These are phyloP conservation scores for Jackrogersella minutella DNA, from an alignment of 495 filamentous ascomycete genomes.

Conservation along the genomic window DNA sequence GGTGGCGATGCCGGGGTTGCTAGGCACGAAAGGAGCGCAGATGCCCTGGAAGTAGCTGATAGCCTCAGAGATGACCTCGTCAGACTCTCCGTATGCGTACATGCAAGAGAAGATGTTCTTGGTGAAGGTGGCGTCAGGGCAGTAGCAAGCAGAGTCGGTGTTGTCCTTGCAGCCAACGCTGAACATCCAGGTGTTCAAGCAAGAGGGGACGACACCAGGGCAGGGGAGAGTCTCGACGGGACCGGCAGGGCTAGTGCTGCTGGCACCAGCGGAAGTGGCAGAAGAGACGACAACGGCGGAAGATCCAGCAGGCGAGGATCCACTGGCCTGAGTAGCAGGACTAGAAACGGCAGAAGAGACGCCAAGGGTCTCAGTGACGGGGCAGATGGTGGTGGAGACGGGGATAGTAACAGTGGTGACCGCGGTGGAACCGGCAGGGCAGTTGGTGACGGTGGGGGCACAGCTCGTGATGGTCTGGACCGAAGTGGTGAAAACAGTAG, in stretches of 20 bases:
- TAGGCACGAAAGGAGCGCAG: constrained; percentile 75
- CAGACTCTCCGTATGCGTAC: constrained; percentile 72
- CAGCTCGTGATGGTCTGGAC: constrained; percentile 68
- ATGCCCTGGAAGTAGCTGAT: constrained; percentile 90
- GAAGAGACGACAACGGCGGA: constrained; percentile 30
- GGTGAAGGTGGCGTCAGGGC: constrained; percentile 78
- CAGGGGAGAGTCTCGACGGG: constrained; percentile 59
- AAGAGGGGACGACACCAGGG: constrained; percentile 81
- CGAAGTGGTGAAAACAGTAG: constrained; percentile 68
- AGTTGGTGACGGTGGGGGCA: constrained; percentile 62
- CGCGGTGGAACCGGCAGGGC: constrained; percentile 60
- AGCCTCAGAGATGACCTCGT: constrained; percentile 71
- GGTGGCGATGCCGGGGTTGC: constrained; percentile 88
- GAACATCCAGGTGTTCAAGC: constrained; percentile 92
- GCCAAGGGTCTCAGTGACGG: constrained; percentile 54
- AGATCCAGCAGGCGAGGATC: constrained; percentile 31
- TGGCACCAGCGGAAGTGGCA: constrained; percentile 38
- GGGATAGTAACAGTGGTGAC: constrained; percentile 66
- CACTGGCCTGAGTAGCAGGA: constrained; percentile 21
- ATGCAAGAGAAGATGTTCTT: constrained; percentile 84
- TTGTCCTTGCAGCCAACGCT: constrained; percentile 80
- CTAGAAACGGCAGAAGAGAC: constrained; percentile 23
- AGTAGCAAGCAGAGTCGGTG: constrained; percentile 86
- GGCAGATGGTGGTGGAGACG: constrained; percentile 69
- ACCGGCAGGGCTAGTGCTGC: constrained; percentile 48